Conservation (phyloP, 495 filamentous ascomycete species). For the Amorphotheca resinae region DNA sequence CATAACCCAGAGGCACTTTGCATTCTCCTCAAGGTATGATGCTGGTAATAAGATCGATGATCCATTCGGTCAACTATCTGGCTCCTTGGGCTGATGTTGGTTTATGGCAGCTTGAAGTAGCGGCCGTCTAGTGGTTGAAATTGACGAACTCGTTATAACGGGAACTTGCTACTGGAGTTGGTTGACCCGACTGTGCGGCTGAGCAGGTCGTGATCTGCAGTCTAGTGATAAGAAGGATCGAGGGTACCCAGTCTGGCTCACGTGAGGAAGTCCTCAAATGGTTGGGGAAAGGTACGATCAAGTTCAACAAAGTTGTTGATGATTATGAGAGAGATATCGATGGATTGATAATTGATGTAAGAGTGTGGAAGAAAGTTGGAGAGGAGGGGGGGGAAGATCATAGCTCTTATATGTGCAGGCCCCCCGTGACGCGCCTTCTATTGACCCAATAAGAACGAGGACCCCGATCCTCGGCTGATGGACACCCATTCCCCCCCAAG, state of each 20-base stretch:
- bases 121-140: conserved; percentile 2
- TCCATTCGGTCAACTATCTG: no score
- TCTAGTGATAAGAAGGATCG: conserved; percentile 17
- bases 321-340: neutral
- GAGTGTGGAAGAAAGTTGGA: conserved; percentile 19
- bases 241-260: conserved; percentile 19
- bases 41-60: no score
- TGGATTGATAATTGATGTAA: conserved; percentile 4
- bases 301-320: conserved; percentile 13
- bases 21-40: no score
- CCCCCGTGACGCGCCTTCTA: no score
- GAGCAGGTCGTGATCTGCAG: conserved; percentile 6
- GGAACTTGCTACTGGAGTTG: conserved; percentile 11
- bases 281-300: conserved; percentile 6
- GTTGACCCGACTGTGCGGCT: conserved; percentile 9
- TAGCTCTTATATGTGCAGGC: conserved; percentile 14
- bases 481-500: conserved; percentile 3
- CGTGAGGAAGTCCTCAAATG: conserved; percentile 12
- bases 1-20: no score
- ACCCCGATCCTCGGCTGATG: neutral
- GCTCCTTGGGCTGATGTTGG: no score
- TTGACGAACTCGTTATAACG: conserved; percentile 7
- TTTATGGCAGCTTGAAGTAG: no score
- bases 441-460: conserved; percentile 10
- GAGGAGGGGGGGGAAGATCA: conserved; percentile 14